Conservation (phyloP, 1,284 basidiomycete genomes). For the Calocybe gambosa region DNA sequence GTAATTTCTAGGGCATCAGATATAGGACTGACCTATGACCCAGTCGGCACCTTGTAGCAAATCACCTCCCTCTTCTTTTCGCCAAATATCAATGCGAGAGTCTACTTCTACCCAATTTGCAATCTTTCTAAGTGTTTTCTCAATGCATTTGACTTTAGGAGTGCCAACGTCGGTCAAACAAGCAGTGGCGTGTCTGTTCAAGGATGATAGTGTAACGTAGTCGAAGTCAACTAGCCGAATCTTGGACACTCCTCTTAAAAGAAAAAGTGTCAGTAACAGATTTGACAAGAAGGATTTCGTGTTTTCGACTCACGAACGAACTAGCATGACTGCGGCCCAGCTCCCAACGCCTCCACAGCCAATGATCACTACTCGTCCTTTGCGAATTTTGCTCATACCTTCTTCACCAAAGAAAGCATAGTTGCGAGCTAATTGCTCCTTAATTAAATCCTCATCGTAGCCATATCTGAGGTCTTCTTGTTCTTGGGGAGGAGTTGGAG, state of each 20-base stretch:
- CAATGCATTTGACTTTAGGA: conserved; percentile 86
- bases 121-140: conserved; percentile 69
- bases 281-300: neutral
- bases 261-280: neutral
- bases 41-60: conserved; percentile 81
- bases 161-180: conserved; percentile 87
- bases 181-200: conserved; percentile 95
- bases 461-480: conserved; percentile 16
- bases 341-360: conserved; percentile 97
- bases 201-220: conserved; percentile 86
- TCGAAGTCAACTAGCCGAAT: conserved; percentile 86
- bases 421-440: conserved; percentile 88
- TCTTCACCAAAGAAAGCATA: conserved; percentile 94
- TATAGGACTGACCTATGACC: conserved; percentile 64
- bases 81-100: conserved; percentile 77
- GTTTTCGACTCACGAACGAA: conserved; percentile 62
- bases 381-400: conserved; percentile 76
- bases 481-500: conserved; percentile 7
- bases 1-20: neutral
- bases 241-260: conserved; percentile 59
- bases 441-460: conserved; percentile 74
- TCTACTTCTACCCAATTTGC: conserved; percentile 75
- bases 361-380: conserved; percentile 79
- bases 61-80: conserved; percentile 65
- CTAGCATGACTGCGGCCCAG: conserved; percentile 93